Evolutionary conservation across 23 red algal species (phyloP), one percentile per base, ranked within the genome.

Genomic region (Gracilariopsis chorda): DNA sequence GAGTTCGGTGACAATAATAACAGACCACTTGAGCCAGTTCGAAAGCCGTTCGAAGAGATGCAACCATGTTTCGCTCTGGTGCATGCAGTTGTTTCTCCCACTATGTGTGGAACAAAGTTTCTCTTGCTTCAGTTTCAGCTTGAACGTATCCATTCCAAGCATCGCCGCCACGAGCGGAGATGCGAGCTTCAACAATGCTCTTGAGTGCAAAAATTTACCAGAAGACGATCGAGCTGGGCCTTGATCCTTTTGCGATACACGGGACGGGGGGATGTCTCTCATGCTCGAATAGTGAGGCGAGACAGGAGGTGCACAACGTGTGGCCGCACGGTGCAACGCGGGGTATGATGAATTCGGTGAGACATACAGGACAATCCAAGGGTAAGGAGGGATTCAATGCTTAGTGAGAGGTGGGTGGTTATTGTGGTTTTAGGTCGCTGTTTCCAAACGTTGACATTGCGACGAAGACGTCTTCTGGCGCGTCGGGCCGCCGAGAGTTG

Each of bases 11-110:
- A 82, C 88, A 23, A 91, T 91, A 56, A 91, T 91, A 44, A 91
- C 75, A 3, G 75, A 65, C 88, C 88, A 91, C 36, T 91, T 91
- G 47, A 91, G 71, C 88, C 88, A 91, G 63, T 91, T 80, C 88
- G n/a, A 73, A 91, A 0, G 75, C 88, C 12, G 77, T 55, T 3
- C 88, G 63, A 17, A 91, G 69, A 43, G 59, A 45, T 7, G 82
- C 56, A 9, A 86, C 82, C 9, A 86, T 62, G n/a, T 33, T 86
- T 41, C 21, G 23, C 62, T 71, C 62, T 64, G 12, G 47, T 48
- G 8, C 78, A 43, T 1, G 65, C 70, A 3, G 41, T 51, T 23
- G 4, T 68, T 16, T 72, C 61, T 32, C 48, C 76, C 20, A 33
- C 4, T 24, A 80, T 48, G 11, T 39, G 28, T 1, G 52, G 76